These are phyloP conservation scores for Pleurozium schreberi DNA, from an alignment of 225 moss, liverwort and hornwort genomes.

Conservation along the genomic window DNA sequence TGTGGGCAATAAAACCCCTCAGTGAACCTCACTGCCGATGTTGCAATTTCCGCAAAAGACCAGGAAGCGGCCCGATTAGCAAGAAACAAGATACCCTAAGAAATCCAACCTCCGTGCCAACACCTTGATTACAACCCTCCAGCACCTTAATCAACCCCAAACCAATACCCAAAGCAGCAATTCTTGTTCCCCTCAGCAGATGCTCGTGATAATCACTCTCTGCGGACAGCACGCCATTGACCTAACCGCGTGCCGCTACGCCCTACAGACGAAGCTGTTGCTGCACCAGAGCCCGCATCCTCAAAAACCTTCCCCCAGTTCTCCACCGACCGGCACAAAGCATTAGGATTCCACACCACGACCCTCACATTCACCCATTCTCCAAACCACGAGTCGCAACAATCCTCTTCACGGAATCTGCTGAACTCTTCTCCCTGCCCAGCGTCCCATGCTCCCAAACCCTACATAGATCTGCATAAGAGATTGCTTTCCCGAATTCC, in stretches of 20 bases:
- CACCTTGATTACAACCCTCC: not conserved
- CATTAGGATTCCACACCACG: not conserved
- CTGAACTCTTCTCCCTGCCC: not conserved
- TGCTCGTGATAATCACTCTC: not conserved
- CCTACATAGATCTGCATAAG: constrained; percentile 16
- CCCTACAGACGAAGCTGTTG: not conserved
- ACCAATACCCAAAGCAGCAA: not conserved
- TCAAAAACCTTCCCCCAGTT: not conserved
- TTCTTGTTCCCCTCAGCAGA: not conserved
- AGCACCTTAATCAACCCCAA: not conserved
- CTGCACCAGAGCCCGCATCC: not conserved
- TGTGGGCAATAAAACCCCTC: not conserved
- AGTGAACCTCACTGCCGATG: not conserved
- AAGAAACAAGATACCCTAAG: not conserved
- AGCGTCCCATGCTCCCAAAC: constrained; percentile 4
- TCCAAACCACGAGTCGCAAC: not conserved
- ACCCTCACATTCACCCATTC: constrained; percentile 1
- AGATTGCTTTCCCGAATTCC: not conserved
- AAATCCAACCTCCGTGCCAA: not conserved
- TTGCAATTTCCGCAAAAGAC: not conserved
- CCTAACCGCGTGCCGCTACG: constrained; percentile 1
- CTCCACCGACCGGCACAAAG: not conserved
- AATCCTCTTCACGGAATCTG: not conserved
- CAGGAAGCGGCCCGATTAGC: not conserved
- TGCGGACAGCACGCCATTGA: not conserved